A percentile compares a stretch with the other conserved stretches of the same genome.
These are phyloP conservation scores for Tetrapisispora namnaoensis DNA, from an alignment of 805 yeast species.

Conservation along the genomic window DNA sequence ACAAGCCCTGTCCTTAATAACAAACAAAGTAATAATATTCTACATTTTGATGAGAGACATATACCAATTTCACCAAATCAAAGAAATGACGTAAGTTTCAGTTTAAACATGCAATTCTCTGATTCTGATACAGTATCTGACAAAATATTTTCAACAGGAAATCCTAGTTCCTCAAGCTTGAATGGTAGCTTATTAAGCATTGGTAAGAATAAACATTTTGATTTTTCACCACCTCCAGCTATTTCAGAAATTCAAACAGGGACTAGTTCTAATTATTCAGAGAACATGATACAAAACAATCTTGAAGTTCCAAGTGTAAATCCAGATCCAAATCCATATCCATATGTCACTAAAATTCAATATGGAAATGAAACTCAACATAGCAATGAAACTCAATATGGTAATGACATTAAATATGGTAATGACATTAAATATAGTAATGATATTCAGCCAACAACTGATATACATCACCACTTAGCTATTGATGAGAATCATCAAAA, in stretches of 20 bases:
- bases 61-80: background rate
- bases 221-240: background rate
- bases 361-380: background rate
- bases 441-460: no score
- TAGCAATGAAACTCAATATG: background rate
- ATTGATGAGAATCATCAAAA: background rate
- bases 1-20: background rate
- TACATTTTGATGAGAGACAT: background rate
- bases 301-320: background rate
- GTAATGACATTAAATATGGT: background rate
- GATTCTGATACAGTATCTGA: background rate
- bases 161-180: background rate
- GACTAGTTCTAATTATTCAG: background rate
- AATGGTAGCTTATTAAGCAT: background rate
- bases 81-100: background rate
- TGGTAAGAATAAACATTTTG: background rate
- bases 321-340: background rate
- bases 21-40: background rate
- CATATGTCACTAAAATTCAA: background rate
- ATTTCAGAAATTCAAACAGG: background rate
- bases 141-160: constrained; percentile 1
- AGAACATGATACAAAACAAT: background rate
- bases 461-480: no score
- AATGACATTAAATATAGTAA: background rate
- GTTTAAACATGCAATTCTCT: background rate